Evolutionary conservation across 305 asterid species (phyloP), one percentile per base, ranked within the genome.

Genomic region (Lippia alba): DNA sequence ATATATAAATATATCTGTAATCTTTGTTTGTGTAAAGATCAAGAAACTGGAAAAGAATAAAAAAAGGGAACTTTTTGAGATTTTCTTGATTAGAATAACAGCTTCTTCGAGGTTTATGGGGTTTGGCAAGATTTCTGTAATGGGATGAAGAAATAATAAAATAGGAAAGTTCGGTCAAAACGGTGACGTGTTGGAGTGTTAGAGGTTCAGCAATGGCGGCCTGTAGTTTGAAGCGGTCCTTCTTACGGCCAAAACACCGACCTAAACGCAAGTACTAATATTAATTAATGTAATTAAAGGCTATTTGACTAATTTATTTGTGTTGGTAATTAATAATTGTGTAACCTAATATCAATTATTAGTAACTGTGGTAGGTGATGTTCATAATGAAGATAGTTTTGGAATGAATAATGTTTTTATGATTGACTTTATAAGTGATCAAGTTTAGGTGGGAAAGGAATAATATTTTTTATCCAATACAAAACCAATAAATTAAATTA

Each of bases 171-270:
- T 66, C 33, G 84, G 84, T 77, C 78, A 80, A 74, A 66, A 57
- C 5, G 73, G 51, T 30, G 74, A 71, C 76, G 74, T 16, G 78
- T 74, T 57, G 61, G 33, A 65, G 33, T 63, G 69, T 57, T 18
- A 15, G 6, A 14, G 19, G 48, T 67, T 78, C 79, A 53, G 73
- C 71, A 78, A 73, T 69, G 82, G 79, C 53, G 79, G 82, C 79
- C 18, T 53, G 8, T 51, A 6, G n/a, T 15, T 56, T 56, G 69
- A 70, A 60, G 64, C 30, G 57, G 60, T 56, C 45, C 70, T 53
- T 65, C 20, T 8, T 33, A 8, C 8, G 16, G 63, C 74, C 67
- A 55, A n/a, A 61, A 68, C 68, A 61, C 78, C 64, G 68, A 19
- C 63, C 67, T 49, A 58, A 53, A 61, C 32, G 45, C 71, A 16